Percentiles rank a stretch among this genome's conserved stretches.
These are phyloP conservation scores for Debaryomycetaceae sp. DNA, from an alignment of 1,139 yeast genomes.

Conservation along the genomic window DNA sequence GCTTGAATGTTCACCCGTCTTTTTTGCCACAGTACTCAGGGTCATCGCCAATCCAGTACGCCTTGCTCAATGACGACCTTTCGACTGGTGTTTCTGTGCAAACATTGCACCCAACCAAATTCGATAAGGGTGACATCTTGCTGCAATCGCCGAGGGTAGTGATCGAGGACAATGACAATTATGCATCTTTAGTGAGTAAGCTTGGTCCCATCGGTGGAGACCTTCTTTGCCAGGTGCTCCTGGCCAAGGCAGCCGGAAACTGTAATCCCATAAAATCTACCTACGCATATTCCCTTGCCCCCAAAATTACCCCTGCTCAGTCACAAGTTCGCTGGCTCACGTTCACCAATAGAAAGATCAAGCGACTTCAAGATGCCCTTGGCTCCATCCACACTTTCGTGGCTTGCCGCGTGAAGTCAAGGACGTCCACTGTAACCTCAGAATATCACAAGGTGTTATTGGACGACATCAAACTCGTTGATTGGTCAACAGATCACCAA, in stretches of 20 bases:
- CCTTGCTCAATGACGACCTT: slow-evolving; percentile 60
- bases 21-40: slow-evolving; percentile 80
- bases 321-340: slow-evolving; percentile 43
- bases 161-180: slow-evolving; percentile 38
- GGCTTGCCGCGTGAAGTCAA: slow-evolving; percentile 23
- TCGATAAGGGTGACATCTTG: slow-evolving; percentile 74
- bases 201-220: slow-evolving; percentile 60
- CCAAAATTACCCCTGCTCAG: slow-evolving; percentile 43
- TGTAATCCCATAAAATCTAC: slow-evolving; percentile 9
- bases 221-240: slow-evolving; percentile 45
- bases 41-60: slow-evolving; percentile 83
- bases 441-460: slow-evolving; percentile 10
- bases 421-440: slow-evolving; percentile 15
- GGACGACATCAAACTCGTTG: background rate
- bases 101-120: slow-evolving; percentile 80
- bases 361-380: slow-evolving; percentile 47
- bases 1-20: slow-evolving; percentile 92
- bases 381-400: slow-evolving; percentile 57
- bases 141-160: slow-evolving; percentile 48
- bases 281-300: slow-evolving; percentile 50
- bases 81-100: slow-evolving; percentile 85
- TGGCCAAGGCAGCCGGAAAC: slow-evolving; percentile 15
- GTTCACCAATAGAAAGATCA: slow-evolving; percentile 33
- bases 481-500: too few relatives aligned
- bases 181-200: slow-evolving; percentile 35